Base-by-base conservation (phyloP, 805 yeast species). In the Nakazawaea ernobii region DNA sequence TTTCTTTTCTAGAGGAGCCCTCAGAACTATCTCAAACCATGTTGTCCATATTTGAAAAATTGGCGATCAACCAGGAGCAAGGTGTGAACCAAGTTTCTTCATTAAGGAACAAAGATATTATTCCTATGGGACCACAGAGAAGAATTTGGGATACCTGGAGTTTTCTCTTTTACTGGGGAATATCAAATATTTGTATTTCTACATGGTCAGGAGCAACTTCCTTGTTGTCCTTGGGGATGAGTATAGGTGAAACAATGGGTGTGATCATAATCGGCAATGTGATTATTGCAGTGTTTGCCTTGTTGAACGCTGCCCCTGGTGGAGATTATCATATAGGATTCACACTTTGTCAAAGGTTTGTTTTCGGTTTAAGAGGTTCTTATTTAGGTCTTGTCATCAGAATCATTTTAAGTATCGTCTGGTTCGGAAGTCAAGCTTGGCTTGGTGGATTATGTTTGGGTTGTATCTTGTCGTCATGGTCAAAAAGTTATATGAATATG, bases 261-360 rank as follows among this genome's bases (percentile, higher is more conserved):
- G 66, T 70, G 17, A 63, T 67, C 40, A 64, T 71, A 32, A 52
- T 77, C n/a, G 80, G 76, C 30, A 77, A 75, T 56, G 53, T 70
- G 5, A 51, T 77, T 13, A 73, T 77, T 13, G 61, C 71, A 37
- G 14, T 63, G 5, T 67, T 70, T 48, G 73, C 80, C 13, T 53
- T 72, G 35, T 66, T 74, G 10, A 75, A 74, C 55, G 70, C 77
- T 15, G 67, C 63, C 43, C 77, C 74, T 0, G 82, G 82, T 39
- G 56, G 61, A 14, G 69, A 73, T 41, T 76, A 71, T 64, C 79
- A 75, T 56, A 64, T 77, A 37, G 79, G 80, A 1, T 77, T 66
- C 52, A 69, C 80, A 2, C 65, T 76, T 9, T 64, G 65, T 44
- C 62, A 68, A 24, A 59, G 81, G 43, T 65, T 68, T 41, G 60